Base-by-base conservation (phyloP, 2,329 filamentous ascomycete genomes). In the Bipolaris sorokiniana region DNA sequence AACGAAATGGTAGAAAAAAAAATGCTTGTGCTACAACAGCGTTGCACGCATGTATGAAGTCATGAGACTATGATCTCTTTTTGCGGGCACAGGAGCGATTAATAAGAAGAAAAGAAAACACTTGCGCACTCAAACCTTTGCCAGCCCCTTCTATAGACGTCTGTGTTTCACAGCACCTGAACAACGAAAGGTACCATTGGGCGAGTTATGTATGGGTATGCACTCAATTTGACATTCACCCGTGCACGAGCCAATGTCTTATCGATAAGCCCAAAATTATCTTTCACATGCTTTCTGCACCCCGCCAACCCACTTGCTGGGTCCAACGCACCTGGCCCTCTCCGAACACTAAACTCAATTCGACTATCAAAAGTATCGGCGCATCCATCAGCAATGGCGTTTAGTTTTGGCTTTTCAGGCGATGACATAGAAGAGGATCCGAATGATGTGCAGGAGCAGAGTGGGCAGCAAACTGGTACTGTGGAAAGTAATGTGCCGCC, bases 391-490 rank as follows among this genome's bases (percentile, higher is more conserved):
- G 64, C 56, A 26, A 73, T 73, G 71, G 54, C 72, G 7, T 86
- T 87, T 69, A 82, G 81, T 55, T 87, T 87, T 60, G 83, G 83
- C 16, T 87, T 87, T 65, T 79, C 81, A 0, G 83, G 82, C 18
- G 84, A 87, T 57, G 84, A 86, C 64, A 85, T 85, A 71, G 83
- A 84, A 49, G 74, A 78, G 23, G 81, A 82, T 52, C 67, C 69
- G n/a, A 71, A 78, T 41, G 74, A 78, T 59, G 65, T 66, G 4
- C 65, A 54, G 18, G 61, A 47, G 34, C 58, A 59, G 48, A 41
- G 36, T 45, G 51, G 33, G 44, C 46, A 46, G 16, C 50, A 44
- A 34, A 55, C 31, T 5, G 34, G 45, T 22, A 48, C 26, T 9
- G 34, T 44, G 5, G 55, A 41, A 4, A 57, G 38, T 15, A 23